Percentiles rank a stretch among this genome's conserved stretches.
phyloP scores from a whole-genome alignment of 345 rosid species.

The Corymbia maculata region DNA sequence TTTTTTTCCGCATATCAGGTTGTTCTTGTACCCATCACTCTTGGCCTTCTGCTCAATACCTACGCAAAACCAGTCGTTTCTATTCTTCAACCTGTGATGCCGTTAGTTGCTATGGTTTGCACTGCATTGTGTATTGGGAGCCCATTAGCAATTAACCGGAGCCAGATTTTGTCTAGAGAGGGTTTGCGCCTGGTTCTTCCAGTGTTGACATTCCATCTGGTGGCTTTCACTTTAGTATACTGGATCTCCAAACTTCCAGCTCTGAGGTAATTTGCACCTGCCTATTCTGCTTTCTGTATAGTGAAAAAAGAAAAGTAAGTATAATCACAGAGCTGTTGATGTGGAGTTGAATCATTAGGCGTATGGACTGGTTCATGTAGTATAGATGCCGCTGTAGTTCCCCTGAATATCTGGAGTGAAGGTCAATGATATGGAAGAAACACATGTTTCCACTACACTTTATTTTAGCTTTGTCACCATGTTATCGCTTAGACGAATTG shows the following conservation, averaged over 20 bases:
- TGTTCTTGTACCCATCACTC: slow-evolving; percentile 76
- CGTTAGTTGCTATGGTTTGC: slow-evolving; percentile 87
- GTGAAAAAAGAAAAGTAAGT: background rate
- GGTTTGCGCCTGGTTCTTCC: slow-evolving; percentile 75
- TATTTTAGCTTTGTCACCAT: background rate
- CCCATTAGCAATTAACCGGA: slow-evolving; percentile 77
- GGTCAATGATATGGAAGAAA: background rate
- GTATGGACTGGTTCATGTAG: background rate
- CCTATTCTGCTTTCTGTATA: background rate
- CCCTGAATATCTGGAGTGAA: background rate
- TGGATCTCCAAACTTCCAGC: slow-evolving; percentile 79
- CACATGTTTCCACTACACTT: background rate
- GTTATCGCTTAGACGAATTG: background rate
- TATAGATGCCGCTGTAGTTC: background rate
- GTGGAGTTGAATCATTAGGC: background rate
- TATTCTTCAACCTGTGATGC: slow-evolving; percentile 75
- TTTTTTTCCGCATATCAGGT: slow-evolving; percentile 33
- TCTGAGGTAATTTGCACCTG: slow-evolving; percentile 35
- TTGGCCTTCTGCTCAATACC: slow-evolving; percentile 77
- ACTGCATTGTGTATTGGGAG: slow-evolving; percentile 89
- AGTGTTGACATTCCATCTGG: slow-evolving; percentile 62
- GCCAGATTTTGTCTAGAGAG: slow-evolving; percentile 63
- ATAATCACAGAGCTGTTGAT: background rate
- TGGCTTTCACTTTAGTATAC: slow-evolving; percentile 72
- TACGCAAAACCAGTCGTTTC: slow-evolving; percentile 77